phyloP scores from a whole-genome alignment of 139 green algal species.

The Mychonastes homosphaera region DNA sequence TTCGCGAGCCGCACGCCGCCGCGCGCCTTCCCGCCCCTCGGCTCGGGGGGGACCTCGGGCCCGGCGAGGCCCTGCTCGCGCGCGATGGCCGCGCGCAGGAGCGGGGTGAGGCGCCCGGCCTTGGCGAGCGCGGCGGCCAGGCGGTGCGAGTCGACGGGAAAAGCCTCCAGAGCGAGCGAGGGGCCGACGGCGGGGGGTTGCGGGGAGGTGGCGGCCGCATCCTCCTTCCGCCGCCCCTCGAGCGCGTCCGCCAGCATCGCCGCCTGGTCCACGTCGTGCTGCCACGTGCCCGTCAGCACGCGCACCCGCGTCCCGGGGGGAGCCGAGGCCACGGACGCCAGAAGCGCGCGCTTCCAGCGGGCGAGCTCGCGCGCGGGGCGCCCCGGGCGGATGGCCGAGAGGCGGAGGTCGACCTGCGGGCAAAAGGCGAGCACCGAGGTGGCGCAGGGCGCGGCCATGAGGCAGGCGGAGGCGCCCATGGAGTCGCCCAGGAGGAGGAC shows the following conservation, averaged over 20 bases:
- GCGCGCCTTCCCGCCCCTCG: slow-evolving; percentile 3
- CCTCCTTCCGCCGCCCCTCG: background rate
- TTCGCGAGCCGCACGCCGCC: slow-evolving; percentile 34
- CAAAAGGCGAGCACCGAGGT: slow-evolving; percentile 74
- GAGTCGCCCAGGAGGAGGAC: slow-evolving; percentile 84
- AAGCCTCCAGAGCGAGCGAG: background rate
- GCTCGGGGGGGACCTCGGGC: background rate
- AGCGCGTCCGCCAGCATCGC: slow-evolving; percentile 26
- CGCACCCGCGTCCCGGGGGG: slow-evolving; percentile 5
- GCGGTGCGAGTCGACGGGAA: slow-evolving; percentile 52
- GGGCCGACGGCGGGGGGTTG: background rate
- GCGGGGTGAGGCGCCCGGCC: slow-evolving; percentile 38
- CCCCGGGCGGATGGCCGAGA: slow-evolving; percentile 46
- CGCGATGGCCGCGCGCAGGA: slow-evolving; percentile 45
- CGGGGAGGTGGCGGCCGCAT: background rate
- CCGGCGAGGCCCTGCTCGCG: slow-evolving; percentile 1
- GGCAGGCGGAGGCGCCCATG: slow-evolving; percentile 78
- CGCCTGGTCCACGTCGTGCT: slow-evolving; percentile 67
- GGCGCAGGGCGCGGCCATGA: slow-evolving; percentile 70
- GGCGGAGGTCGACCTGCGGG: slow-evolving; percentile 61
- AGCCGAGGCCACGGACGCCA: no score
- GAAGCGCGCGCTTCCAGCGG: no score
- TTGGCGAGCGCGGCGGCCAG: slow-evolving; percentile 61
- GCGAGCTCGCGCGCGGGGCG: no score
- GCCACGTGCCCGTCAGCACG: slow-evolving; percentile 55